Base-by-base conservation (phyloP, 345 rosid species). In the Xanthoceras sorbifolium region DNA sequence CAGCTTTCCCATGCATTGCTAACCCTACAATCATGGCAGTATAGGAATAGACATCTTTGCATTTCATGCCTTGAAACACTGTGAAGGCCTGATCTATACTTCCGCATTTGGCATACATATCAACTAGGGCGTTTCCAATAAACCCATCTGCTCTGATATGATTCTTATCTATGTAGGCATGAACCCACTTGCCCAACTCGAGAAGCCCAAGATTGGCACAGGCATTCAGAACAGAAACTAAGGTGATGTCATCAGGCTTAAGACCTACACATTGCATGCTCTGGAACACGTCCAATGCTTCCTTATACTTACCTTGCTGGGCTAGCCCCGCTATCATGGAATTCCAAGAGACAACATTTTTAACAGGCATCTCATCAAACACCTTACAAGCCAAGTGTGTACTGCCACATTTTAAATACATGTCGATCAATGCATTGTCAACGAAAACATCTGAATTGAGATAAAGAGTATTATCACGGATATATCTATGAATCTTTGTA, bases 81-180 rank as follows among this genome's bases (percentile, higher is more conserved):
- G 29, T 18, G 0, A 78, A 65, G 2, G 90, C 88, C 70, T 75
- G 55, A 40, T 78, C 81, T 60, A 86, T 72, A 81, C 85, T 76
- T 77, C 92, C 90, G 36, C 90, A 86, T 78, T 87, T 89, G 22
- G 89, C 81, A 84, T 89, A 89, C 92, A 89, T 87, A 67, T 89
- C 89, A 17, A 89, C 81, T 17, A 89, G 79, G 0, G 90, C 87
- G 57, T 84, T 87, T 69, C 89, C 88, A 59, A 89, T 72, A 79
- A 81, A 79, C 20, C 80, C 89, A 61, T 89, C 85, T 1, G 81
- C 81, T n/a, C 31, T 68, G 50, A 84, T 77, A 22, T 29, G 66
- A 72, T 79, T 85, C 61, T 79, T 87, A 59, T 83, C 82, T 3
- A 89, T 71, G 50, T 81, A 87, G 0, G 79, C 50, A 63, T 89